phyloP scores from a whole-genome alignment of 306 rosid genomes.

The Morella rubra region DNA sequence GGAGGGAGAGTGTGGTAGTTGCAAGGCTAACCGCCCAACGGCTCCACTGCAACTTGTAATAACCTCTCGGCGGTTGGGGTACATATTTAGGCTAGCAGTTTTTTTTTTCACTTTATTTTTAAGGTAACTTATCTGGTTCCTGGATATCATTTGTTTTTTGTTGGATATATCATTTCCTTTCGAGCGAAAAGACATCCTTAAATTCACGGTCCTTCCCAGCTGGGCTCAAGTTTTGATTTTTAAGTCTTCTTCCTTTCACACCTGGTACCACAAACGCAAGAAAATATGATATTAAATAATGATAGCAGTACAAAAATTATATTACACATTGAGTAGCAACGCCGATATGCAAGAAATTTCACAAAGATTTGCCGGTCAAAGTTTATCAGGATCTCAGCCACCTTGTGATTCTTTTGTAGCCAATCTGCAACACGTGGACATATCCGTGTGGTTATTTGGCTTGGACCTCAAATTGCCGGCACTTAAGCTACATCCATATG shows the following conservation, averaged over 20 bases:
- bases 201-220: too few species aligned
- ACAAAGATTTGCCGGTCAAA: background rate
- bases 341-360: background rate
- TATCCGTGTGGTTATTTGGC: conserved; percentile 9
- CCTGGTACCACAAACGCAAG: conserved; percentile 9
- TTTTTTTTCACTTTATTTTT: background rate
- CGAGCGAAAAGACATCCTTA: too few species aligned
- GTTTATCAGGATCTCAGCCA: conserved; percentile 1
- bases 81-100: background rate
- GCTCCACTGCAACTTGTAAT: conserved; percentile 21
- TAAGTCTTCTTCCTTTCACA: too few species aligned
- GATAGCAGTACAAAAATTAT: background rate
- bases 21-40: conserved; percentile 39
- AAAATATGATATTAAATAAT: background rate
- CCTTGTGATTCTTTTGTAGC: background rate
- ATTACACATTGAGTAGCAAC: background rate
- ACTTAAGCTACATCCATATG: conserved; percentile 30
- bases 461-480: conserved; percentile 15
- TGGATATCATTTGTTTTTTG: background rate
- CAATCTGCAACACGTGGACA: background rate
- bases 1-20: conserved; percentile 21
- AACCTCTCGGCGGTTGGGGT: background rate
- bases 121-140: background rate
- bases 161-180: too few species aligned
- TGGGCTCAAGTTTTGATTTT: too few species aligned